Percentiles rank a stretch among this genome's conserved stretches.
Conservation (phyloP, 1,284 basidiomycete species). For the Cystobasidium sp. region DNA sequence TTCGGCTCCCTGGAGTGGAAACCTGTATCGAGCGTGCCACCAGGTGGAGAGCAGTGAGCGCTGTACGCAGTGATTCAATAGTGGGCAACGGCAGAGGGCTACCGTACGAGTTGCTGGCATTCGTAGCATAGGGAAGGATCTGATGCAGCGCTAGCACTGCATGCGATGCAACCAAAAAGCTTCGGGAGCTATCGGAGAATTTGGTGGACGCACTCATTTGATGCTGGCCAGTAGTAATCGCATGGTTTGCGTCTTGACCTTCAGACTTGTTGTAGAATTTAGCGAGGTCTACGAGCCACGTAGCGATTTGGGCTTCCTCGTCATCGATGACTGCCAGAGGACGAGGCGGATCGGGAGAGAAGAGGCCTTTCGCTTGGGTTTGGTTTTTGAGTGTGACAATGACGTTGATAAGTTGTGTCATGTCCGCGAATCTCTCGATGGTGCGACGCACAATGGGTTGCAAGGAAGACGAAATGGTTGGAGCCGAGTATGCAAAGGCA, state of each 20-base stretch:
- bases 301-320: conserved; percentile 34
- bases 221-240: neutral
- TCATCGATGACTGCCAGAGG: conserved; percentile 34
- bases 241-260: neutral
- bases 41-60: conserved; percentile 29
- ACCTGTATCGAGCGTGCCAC: conserved; percentile 16
- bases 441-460: conserved; percentile 30
- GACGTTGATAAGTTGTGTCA: conserved; percentile 38
- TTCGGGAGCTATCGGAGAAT: conserved; percentile 20
- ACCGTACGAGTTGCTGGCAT: conserved; percentile 8
- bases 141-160: conserved; percentile 38
- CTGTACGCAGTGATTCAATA: conserved; percentile 23
- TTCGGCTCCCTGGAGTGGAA: conserved; percentile 24
- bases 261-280: conserved; percentile 16
- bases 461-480: neutral
- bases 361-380: conserved; percentile 14
- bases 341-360: conserved; percentile 34
- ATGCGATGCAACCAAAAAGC: conserved; percentile 33
- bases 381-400: conserved; percentile 29
- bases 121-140: conserved; percentile 32
- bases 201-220: neutral
- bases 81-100: conserved; percentile 32
- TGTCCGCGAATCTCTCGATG: conserved; percentile 38
- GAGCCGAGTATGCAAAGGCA: conserved; percentile 14
- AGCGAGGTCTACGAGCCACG: conserved; percentile 39